Evolutionary conservation across 73 alveolate species (phyloP).

Genomic region (Symbiodinium pilosum): DNA sequence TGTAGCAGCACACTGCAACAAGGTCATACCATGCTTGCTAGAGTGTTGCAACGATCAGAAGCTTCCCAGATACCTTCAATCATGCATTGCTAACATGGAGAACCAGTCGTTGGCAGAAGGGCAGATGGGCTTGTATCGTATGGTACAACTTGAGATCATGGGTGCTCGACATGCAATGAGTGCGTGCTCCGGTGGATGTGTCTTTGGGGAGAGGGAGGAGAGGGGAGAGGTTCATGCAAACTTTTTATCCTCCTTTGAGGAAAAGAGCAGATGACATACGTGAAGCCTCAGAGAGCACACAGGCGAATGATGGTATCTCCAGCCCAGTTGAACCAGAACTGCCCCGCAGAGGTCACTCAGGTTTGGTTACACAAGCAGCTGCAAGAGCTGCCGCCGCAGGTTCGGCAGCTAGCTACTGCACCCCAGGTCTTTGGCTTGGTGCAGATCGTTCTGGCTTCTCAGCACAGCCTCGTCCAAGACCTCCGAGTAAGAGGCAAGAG

Average conservation of each 20-base stretch:
- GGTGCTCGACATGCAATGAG: not conserved
- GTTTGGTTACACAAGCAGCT: conserved; percentile 66
- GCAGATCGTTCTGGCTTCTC: not conserved
- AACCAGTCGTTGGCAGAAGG: no score
- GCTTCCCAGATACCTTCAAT: no score
- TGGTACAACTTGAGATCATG: not conserved
- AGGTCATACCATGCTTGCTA: no score
- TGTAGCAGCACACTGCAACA: no score
- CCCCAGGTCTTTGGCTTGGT: conserved; percentile 63
- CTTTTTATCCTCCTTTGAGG: conserved; percentile 61
- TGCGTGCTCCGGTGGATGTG: not conserved
- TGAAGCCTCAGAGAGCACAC: not conserved
- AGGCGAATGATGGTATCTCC: not conserved
- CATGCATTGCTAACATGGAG: no score
- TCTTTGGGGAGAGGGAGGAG: no score
- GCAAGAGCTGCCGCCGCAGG: conserved; percentile 66
- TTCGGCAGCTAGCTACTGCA: conserved; percentile 22
- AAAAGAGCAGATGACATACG: not conserved
- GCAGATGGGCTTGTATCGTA: not conserved
- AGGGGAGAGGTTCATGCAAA: conserved; percentile 21
- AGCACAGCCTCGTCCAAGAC: not conserved
- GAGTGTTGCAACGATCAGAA: no score
- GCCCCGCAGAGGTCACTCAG: conserved; percentile 67
- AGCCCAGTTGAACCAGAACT: not conserved
- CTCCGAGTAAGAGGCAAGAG: not conserved